Evolutionary conservation across 2,329 filamentous ascomycete species (phyloP).

Genomic region (Aureobasidium melanogenum): DNA sequence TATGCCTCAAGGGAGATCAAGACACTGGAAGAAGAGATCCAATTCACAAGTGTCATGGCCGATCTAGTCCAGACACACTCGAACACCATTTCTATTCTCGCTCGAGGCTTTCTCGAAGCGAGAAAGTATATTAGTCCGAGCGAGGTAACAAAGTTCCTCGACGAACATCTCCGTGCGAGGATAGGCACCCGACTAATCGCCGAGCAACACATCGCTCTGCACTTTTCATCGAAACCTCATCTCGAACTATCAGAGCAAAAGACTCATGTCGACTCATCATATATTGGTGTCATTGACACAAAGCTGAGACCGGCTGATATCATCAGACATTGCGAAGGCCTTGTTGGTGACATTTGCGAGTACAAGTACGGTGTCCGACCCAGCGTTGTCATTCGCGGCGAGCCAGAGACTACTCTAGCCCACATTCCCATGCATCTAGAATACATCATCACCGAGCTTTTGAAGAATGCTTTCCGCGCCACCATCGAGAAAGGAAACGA

Average conservation of each 20-base stretch:
- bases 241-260: constrained; percentile 43
- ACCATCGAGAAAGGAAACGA: constrained; percentile 78
- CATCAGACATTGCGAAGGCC: constrained; percentile 75
- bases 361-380: constrained; percentile 88
- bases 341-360: constrained; percentile 94
- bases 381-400: constrained; percentile 69
- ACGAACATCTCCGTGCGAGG: constrained; percentile 84
- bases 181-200: constrained; percentile 92
- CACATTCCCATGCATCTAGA: constrained; percentile 94
- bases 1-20: constrained; percentile 67
- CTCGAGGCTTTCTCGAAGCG: constrained; percentile 86
- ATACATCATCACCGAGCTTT: constrained; percentile 91
- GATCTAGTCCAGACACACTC: constrained; percentile 92
- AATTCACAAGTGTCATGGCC: constrained; percentile 85
- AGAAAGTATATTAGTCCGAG: constrained; percentile 74
- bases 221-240: constrained; percentile 65
- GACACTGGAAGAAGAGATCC: constrained; percentile 75
- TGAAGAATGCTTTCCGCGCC: constrained; percentile 94
- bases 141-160: constrained; percentile 85
- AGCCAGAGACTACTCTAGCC: constrained; percentile 79
- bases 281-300: constrained; percentile 94
- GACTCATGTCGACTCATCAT: constrained; percentile 42
- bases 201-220: constrained; percentile 92
- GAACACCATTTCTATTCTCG: constrained; percentile 89
- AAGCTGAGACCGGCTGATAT: constrained; percentile 72